Base-by-base conservation (phyloP, 176 grass and related monocot genomes). In the Elaeis guineensis region DNA sequence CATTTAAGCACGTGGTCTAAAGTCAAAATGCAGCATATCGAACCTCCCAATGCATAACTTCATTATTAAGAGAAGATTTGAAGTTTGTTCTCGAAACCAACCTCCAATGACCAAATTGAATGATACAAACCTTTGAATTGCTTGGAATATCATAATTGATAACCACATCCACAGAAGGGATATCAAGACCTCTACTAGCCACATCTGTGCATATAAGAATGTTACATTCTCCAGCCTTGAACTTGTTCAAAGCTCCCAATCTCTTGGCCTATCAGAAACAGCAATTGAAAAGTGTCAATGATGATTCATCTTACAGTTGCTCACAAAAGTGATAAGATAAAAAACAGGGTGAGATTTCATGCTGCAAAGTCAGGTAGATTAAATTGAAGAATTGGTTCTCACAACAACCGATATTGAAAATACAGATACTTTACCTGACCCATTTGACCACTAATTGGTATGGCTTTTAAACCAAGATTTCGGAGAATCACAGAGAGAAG, bases 81-180 rank as follows among this genome's bases (percentile, higher is more conserved):
- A 44, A 44, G 35, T 44, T 44, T 12, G 11, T 44, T 44, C 35
- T 44, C 35, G 1, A 5, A 50, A 57, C 4, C 6, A 69, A 19
- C 16, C 19, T 25, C 15, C 20, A 58, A 58, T 17, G 11, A 12
- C 35, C 35, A 44, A 44, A 44, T 44, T 3, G 35, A 14, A 12
- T 44, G 35, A 3, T 56, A 57, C 16, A 17, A 22, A 97, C 87
- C 92, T 91, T 97, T 50, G 92, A 83, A 67, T 88, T 92, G 44
- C 83, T 82, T 44, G 93, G 87, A 69, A 97, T 89, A 54, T 97
- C 84, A 72, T 97, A 92, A 73, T 97, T 97, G 25, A 89, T 89
- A 62, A 97, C 84, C 57, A 92, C 25, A 71, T 92, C 76, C 57
- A 97, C 93, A 58, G 87, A 85, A 77, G 89, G 81, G 64, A 92